A percentile compares a stretch with the other conserved stretches of the same genome.
Evolutionary conservation across 1,139 yeast species (phyloP).

Genomic region (Maudiozyma humilis): DNA sequence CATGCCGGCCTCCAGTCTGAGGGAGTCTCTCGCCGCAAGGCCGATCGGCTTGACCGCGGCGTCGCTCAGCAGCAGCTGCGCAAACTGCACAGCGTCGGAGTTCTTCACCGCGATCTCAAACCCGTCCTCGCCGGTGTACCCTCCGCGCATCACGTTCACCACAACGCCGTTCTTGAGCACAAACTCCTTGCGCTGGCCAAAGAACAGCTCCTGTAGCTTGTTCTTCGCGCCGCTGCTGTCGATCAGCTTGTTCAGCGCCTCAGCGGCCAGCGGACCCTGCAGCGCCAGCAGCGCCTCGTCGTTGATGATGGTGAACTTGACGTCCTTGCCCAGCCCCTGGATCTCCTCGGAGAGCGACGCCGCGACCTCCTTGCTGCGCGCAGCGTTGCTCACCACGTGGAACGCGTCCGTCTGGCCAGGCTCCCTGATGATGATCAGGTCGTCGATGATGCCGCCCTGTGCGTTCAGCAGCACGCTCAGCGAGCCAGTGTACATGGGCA

Average conservation of each 20-base stretch:
- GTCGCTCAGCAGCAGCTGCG: slow-evolving; percentile 50
- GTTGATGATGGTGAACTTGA: slow-evolving; percentile 53
- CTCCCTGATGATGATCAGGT: slow-evolving; percentile 72
- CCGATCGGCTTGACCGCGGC: slow-evolving; percentile 78
- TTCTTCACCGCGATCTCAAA: slow-evolving; percentile 82
- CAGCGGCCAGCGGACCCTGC: slow-evolving; percentile 82
- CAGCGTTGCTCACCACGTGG: slow-evolving; percentile 95
- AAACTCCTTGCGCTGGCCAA: slow-evolving; percentile 63
- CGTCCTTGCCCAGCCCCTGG: slow-evolving; percentile 33
- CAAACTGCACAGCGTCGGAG: slow-evolving; percentile 49
- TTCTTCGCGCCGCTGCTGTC: slow-evolving; percentile 31
- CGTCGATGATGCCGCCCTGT: slow-evolving; percentile 76
- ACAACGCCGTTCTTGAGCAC: slow-evolving; percentile 36
- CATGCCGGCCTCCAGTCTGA: slow-evolving; percentile 96
- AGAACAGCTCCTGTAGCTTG: slow-evolving; percentile 48
- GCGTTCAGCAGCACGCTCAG: slow-evolving; percentile 70
- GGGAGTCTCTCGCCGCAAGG: slow-evolving; percentile 91
- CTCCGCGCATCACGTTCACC: slow-evolving; percentile 81
- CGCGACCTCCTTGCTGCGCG: slow-evolving; percentile 77
- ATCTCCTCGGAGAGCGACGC: slow-evolving; percentile 52
- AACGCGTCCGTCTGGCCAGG: slow-evolving; percentile 53
- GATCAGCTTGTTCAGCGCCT: slow-evolving; percentile 57
- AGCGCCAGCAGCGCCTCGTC: slow-evolving; percentile 72
- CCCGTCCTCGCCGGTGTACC: slow-evolving; percentile 98
- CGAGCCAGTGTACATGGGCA: slow-evolving; percentile 56